Percentiles rank a stretch among this genome's conserved stretches.
Conservation (phyloP, 1,139 yeast genomes). For the Zygosaccharomyces pseudobailii region DNA sequence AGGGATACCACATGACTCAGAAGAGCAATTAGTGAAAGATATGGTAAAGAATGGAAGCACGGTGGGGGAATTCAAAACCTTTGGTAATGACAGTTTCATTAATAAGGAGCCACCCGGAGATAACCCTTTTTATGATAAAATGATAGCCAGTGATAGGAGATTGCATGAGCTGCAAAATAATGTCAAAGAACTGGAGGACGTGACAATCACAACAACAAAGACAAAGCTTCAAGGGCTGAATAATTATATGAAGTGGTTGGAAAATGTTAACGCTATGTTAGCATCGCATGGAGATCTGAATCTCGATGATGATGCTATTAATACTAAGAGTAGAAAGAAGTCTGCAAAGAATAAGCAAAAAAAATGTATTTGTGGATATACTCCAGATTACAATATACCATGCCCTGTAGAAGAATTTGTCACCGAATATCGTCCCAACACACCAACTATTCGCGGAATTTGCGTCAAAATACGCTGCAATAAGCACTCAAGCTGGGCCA, state of each 20-base stretch:
- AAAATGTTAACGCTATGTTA: constrained; percentile 22
- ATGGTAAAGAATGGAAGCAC: constrained; percentile 24
- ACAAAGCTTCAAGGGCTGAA: constrained; percentile 18
- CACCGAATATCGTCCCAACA: constrained; percentile 9
- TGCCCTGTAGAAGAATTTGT: constrained; percentile 21
- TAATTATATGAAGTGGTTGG: constrained; percentile 30
- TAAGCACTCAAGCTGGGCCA: constrained; percentile 30
- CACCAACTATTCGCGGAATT: constrained; percentile 16
- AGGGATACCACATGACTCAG: constrained; percentile 13
- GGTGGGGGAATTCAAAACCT: constrained; percentile 26
- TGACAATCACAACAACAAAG: constrained; percentile 19
- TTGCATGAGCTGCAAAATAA: constrained; percentile 18
- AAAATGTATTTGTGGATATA: constrained; percentile 29
- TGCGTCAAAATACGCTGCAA: constrained; percentile 28
- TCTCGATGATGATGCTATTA: constrained; percentile 19
- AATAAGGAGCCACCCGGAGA: constrained; percentile 28
- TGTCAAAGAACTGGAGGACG: constrained; percentile 17
- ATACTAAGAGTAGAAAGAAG: constrained; percentile 13
- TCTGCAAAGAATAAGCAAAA: constrained; percentile 12
- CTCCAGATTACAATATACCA: constrained; percentile 11
- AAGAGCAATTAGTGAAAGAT: constrained; percentile 16
- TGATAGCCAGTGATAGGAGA: constrained; percentile 30
- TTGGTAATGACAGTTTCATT: constrained; percentile 23
- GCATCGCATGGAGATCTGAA: constrained; percentile 13
- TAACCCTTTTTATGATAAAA: constrained; percentile 36